phyloP scores from a whole-genome alignment of 1,139 yeast species.

The Yamadazyma pseudoaaseri region DNA sequence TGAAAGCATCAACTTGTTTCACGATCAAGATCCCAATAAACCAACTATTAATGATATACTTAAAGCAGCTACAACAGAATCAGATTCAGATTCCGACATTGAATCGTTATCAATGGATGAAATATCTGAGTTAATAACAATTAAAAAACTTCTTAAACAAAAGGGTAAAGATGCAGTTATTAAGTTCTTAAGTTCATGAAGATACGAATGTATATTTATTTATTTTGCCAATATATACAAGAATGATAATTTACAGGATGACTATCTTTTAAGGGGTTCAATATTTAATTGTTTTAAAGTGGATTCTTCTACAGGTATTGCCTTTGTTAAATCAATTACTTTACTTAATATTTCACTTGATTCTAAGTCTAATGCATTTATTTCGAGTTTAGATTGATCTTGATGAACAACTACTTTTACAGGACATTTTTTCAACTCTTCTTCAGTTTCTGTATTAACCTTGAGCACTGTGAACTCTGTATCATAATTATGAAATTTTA shows the following conservation, averaged over 20 bases:
- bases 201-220: not conserved
- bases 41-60: conserved; percentile 30
- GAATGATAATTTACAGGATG: not conserved
- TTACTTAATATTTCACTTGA: conserved; percentile 25
- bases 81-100: not conserved
- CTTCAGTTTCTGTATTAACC: conserved; percentile 41
- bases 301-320: conserved; percentile 24
- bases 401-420: conserved; percentile 36
- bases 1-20: conserved; percentile 23
- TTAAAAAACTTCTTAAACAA: conserved; percentile 59
- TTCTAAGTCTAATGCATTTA: conserved; percentile 25
- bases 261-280: conserved; percentile 5
- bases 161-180: conserved; percentile 72
- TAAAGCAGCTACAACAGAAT: conserved; percentile 16
- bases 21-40: conserved; percentile 9
- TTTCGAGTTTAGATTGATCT: conserved; percentile 19
- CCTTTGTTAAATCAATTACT: conserved; percentile 32
- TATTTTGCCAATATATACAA: conserved; percentile 5
- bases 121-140: conserved; percentile 49
- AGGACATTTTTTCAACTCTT: conserved; percentile 47
- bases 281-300: conserved; percentile 17
- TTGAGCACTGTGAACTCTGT: conserved; percentile 62
- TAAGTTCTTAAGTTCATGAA: conserved; percentile 43
- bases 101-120: conserved; percentile 27
- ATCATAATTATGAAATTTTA: conserved; percentile 79